phyloP scores from a whole-genome alignment of 768 basidiomycete species.

The Daedaleopsis nitida region DNA sequence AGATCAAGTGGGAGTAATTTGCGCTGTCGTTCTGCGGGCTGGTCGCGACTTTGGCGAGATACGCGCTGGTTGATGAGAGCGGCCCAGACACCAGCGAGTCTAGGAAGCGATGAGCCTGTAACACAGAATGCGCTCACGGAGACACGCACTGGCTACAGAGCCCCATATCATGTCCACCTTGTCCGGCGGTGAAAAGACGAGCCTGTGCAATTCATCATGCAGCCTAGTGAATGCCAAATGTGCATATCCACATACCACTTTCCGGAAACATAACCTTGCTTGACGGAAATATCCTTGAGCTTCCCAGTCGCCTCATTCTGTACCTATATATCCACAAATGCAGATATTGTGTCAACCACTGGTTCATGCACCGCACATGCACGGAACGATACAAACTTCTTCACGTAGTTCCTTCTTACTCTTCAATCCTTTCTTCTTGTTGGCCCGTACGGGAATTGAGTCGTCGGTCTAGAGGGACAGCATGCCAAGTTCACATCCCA shows the following conservation, averaged over 20 bases:
- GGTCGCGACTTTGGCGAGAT: constrained; percentile 66
- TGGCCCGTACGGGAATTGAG: constrained; percentile 66
- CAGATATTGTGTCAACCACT: not conserved
- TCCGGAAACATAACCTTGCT: constrained; percentile 55
- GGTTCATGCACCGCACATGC: too few relatives aligned
- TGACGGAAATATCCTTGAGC: constrained; percentile 60
- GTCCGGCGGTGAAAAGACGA: constrained; percentile 63
- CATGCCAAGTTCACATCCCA: not conserved
- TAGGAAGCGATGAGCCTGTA: constrained; percentile 24
- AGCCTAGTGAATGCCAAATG: not conserved
- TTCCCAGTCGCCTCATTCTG: constrained; percentile 61
- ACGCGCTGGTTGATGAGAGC: constrained; percentile 57
- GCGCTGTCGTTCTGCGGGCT: constrained; percentile 48
- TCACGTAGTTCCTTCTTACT: constrained; percentile 80
- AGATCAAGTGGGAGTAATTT: constrained; percentile 65
- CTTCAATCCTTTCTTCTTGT: constrained; percentile 69
- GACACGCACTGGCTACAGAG: constrained; percentile 55
- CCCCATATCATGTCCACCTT: constrained; percentile 68
- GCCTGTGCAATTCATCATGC: constrained; percentile 41
- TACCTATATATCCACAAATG: constrained; percentile 37
- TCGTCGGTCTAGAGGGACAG: constrained; percentile 52
- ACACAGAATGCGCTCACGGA: not conserved
- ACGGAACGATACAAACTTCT: constrained; percentile 43
- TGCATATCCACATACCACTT: constrained; percentile 55
- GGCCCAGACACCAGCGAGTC: constrained; percentile 69